Evolutionary conservation across 2,329 filamentous ascomycete genomes (phyloP), one percentile per base, ranked within the genome.

Genomic region (Hymenoscyphus scutula): DNA sequence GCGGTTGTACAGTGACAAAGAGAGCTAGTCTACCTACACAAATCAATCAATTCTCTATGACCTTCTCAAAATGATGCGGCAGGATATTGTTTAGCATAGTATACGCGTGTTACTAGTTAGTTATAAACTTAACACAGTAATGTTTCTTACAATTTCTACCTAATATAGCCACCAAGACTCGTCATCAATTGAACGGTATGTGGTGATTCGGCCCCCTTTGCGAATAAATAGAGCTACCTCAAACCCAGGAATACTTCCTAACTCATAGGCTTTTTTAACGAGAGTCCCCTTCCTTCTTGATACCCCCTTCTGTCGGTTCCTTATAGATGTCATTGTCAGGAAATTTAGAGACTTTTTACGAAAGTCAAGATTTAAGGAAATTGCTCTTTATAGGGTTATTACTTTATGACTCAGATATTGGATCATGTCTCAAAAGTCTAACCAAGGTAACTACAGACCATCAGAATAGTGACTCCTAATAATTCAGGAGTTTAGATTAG

Each of bases 221-320:
- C 53, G 61, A 59, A 62, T 62, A 37, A 59, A 62, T 59, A 62
- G 30, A 62, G 57, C 56, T 51, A 62, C 53, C 32, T 62, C 51
- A 62, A 62, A 59, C 56, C 61, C 56, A 62, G 56, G 45, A 62
- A 48, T 54, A 25, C 56, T 59, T 56, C 56, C 61, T 62, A 62
- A 62, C 30, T 62, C n/a, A 59, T 62, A 27, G 56, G 61, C 56
- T 59, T 62, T 62, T 17, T 37, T 62, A 59, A 62, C 55, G 23
- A 62, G 59, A 48, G 51, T 62, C 55, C 59, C 59, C 51, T 62
- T 62, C 51, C 56, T 59, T 51, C 51, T 62, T 59, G 34, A 55
- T 56, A 19, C 56, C 19, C 56, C 55, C 48, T 53, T 53, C 48
- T 53, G 48, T 53, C 23, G 27, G 27, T 53, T 53, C 23, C 48